Evolutionary conservation across 345 rosid species (phyloP).

Genomic region (Gossypium herbaceum): DNA sequence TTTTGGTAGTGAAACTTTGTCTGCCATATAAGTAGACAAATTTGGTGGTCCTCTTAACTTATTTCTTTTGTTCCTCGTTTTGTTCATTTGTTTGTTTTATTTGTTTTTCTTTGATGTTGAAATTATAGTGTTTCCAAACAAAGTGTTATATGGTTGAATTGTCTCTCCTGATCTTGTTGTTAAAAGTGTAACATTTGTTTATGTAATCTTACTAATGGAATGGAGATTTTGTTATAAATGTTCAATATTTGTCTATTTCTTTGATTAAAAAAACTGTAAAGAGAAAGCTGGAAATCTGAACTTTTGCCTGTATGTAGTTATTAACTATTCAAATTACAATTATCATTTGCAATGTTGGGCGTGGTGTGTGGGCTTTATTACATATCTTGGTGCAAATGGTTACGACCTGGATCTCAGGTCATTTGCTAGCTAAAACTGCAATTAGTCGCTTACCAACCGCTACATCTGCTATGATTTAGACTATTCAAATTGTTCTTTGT

Average conservation of each 20-base stretch:
- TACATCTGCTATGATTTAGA: too few species aligned
- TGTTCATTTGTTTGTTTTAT: too few species aligned
- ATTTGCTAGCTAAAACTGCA: too few species aligned
- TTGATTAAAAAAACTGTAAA: not conserved
- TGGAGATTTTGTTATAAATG: not conserved
- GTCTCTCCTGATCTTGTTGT: not conserved
- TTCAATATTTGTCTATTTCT: not conserved
- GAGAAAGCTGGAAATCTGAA: too few species aligned
- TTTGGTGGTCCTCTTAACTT: not conserved
- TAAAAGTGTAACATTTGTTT: not conserved
- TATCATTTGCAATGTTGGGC: not conserved
- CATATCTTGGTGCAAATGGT: too few species aligned
- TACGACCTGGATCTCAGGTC: too few species aligned
- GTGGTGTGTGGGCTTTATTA: too few species aligned
- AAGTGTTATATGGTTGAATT: conserved; percentile 3
- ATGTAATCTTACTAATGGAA: conserved; percentile 3
- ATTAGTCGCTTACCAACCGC: too few species aligned
- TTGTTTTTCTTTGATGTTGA: not conserved
- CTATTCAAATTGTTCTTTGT: too few species aligned
- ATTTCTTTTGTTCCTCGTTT: not conserved
- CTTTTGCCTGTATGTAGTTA: not conserved
- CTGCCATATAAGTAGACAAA: not conserved
- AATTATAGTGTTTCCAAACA: conserved; percentile 7
- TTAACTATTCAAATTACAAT: not conserved
- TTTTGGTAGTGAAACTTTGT: conserved; percentile 15